phyloP scores from a whole-genome alignment of 371 early-diverging fungal genomes.

The Dinochytrium kinnereticum region DNA sequence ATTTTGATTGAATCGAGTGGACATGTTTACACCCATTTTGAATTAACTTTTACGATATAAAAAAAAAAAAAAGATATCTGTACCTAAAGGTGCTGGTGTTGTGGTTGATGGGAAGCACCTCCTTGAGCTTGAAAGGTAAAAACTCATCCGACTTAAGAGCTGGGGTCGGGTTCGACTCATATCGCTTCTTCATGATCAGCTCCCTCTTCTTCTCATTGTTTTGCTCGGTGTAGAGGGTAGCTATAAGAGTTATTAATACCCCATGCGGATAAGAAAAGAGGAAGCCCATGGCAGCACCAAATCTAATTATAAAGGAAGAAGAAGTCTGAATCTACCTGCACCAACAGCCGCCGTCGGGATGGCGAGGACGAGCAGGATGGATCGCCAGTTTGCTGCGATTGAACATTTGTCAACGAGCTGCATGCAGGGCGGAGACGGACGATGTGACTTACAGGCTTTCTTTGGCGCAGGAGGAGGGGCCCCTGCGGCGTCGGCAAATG shows the following conservation, averaged over 20 bases:
- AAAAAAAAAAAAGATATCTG: neutral
- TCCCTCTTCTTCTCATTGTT: conserved; percentile 20
- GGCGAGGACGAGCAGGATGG: neutral
- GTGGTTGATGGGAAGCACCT: conserved; percentile 62
- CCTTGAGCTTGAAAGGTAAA: conserved; percentile 71
- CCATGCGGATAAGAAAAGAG: neutral
- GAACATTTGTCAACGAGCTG: too few species aligned
- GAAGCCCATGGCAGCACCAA: too few species aligned
- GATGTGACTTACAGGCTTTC: neutral
- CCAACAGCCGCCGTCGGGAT: neutral
- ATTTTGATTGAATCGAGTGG: neutral
- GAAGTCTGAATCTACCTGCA: neutral
- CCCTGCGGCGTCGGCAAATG: neutral
- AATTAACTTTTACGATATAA: neutral
- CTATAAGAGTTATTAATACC: neutral
- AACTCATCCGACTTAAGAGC: conserved; percentile 73
- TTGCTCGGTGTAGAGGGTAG: conserved; percentile 11
- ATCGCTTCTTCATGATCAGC: conserved; percentile 3
- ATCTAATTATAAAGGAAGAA: neutral
- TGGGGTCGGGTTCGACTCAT: conserved; percentile 29
- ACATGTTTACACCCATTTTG: neutral
- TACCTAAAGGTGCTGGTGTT: conserved; percentile 73
- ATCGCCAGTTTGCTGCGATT: neutral
- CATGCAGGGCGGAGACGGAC: too few species aligned
- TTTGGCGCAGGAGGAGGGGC: neutral